A percentile compares a stretch with the other conserved stretches of the same genome.
These are phyloP conservation scores for Inga leiocalycina DNA, from an alignment of 306 rosid genomes.

Conservation along the genomic window DNA sequence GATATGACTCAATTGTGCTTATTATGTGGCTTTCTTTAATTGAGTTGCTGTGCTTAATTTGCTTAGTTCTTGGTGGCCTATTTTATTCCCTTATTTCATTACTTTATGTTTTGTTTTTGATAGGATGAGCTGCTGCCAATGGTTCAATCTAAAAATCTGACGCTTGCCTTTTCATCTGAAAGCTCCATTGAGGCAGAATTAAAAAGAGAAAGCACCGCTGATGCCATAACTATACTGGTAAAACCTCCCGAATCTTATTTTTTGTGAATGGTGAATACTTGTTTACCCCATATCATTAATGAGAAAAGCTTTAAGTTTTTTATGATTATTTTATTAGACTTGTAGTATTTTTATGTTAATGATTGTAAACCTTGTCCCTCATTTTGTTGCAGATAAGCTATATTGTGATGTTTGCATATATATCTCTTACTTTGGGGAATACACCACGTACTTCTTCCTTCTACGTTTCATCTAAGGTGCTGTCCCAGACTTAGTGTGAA, in stretches of 20 bases:
- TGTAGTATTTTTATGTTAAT: slow-evolving; percentile 2
- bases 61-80: slow-evolving; percentile 15
- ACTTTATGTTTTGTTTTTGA: slow-evolving; percentile 31
- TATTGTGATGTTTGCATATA: slow-evolving; percentile 96
- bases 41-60: slow-evolving; percentile 3
- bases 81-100: slow-evolving; percentile 28
- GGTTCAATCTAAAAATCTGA: slow-evolving; percentile 82
- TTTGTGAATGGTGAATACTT: slow-evolving; percentile 6
- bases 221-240: slow-evolving; percentile 91
- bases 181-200: slow-evolving; percentile 97
- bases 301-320: neutral
- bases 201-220: slow-evolving; percentile 95
- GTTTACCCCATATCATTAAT: slow-evolving; percentile 8
- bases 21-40: neutral
- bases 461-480: slow-evolving; percentile 92
- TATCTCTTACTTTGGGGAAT: slow-evolving; percentile 96
- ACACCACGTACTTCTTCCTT: slow-evolving; percentile 67
- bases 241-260: slow-evolving; percentile 30
- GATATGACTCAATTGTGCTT: slow-evolving; percentile 27
- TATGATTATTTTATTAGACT: slow-evolving; percentile 23
- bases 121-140: slow-evolving; percentile 80
- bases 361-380: slow-evolving; percentile 18
- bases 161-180: slow-evolving; percentile 95
- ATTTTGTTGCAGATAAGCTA: slow-evolving; percentile 86
- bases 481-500: neutral